Base-by-base conservation (phyloP, 106 monocot species). In the Dendrobium chrysotoxum region DNA sequence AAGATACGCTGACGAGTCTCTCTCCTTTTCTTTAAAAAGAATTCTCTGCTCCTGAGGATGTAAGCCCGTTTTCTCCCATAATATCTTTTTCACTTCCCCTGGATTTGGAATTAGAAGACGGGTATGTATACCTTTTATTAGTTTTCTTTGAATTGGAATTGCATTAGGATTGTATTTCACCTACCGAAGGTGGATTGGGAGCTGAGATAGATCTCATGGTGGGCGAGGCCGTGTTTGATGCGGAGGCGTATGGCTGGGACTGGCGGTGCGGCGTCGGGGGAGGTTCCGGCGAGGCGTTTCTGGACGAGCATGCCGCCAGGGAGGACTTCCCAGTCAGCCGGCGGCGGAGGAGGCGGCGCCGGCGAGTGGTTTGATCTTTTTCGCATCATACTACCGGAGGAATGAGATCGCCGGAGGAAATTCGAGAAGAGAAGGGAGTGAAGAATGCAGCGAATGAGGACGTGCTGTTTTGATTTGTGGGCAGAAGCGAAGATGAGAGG, bases 31-130 rank as follows among this genome's bases (percentile, higher is more conserved):
- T 81, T 93, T 96, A 82, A 47, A 93, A 25, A 91, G 68, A 11
- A 96, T 31, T 83, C 91, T 96, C 91, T 90, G 91, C 70, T 96
- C 96, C 79, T 71, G 79, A 47, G 86, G 91, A 77, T 93, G 91
- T 5, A 96, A 72, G 28, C 96, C 96, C n/a, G 88, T 93, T 81
- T 75, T 21, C 75, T 61, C 91, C 77, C 87, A 67, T 75, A 96
- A 64, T 78, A 88, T 30, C 86, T 96, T 96, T 88, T 96, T 96
- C 85, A 76, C 20, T 13, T 81, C 81, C 23, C 75, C 81, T 81
- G 81, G n/a, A 39, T 44, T 44, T 9, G 38, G 16, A 40, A 35
- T 17, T 17, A 18, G 26, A 72, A 20, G 26, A 72, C 15, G 11
- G 72, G 12, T 18, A 17, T 72, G 35, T 35, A 35, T 44, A 44